A percentile compares a stretch with the other conserved stretches of the same genome.
Evolutionary conservation across 2,329 filamentous ascomycete genomes (phyloP).

Genomic region (Diaporthe destruens): DNA sequence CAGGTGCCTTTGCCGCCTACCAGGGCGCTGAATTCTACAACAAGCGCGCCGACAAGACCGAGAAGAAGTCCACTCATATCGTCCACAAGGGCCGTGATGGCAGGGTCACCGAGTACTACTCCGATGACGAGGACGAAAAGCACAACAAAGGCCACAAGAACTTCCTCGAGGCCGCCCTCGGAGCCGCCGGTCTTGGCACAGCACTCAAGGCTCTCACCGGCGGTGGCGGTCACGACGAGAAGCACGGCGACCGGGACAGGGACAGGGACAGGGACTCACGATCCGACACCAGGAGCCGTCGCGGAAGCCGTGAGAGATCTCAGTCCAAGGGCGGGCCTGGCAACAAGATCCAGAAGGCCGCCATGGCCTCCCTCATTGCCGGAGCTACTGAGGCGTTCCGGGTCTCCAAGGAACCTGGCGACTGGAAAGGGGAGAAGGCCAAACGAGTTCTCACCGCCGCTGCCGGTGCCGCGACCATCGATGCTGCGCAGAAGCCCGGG

Average conservation of each 20-base stretch:
- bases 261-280: slow-evolving; percentile 47
- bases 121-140: slow-evolving; percentile 66
- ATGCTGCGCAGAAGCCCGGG: slow-evolving; percentile 78
- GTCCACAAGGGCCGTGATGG: slow-evolving; percentile 68
- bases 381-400: slow-evolving; percentile 94
- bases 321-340: slow-evolving; percentile 59
- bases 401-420: slow-evolving; percentile 87
- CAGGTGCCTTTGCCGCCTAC: slow-evolving; percentile 74
- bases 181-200: slow-evolving; percentile 71
- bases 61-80: slow-evolving; percentile 66
- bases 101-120: slow-evolving; percentile 66
- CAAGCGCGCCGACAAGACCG: slow-evolving; percentile 68
- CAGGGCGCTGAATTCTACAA: slow-evolving; percentile 73
- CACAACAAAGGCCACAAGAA: slow-evolving; percentile 73
- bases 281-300: slow-evolving; percentile 62
- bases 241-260: slow-evolving; percentile 43
- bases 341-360: slow-evolving; percentile 83
- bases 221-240: slow-evolving; percentile 57
- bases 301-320: slow-evolving; percentile 64
- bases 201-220: slow-evolving; percentile 72
- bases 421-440: slow-evolving; percentile 91
- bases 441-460: slow-evolving; percentile 93
- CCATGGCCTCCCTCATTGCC: slow-evolving; percentile 90
- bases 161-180: slow-evolving; percentile 73
- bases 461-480: slow-evolving; percentile 85